phyloP scores from a whole-genome alignment of 768 basidiomycete genomes.

The Crucibulum laeve region DNA sequence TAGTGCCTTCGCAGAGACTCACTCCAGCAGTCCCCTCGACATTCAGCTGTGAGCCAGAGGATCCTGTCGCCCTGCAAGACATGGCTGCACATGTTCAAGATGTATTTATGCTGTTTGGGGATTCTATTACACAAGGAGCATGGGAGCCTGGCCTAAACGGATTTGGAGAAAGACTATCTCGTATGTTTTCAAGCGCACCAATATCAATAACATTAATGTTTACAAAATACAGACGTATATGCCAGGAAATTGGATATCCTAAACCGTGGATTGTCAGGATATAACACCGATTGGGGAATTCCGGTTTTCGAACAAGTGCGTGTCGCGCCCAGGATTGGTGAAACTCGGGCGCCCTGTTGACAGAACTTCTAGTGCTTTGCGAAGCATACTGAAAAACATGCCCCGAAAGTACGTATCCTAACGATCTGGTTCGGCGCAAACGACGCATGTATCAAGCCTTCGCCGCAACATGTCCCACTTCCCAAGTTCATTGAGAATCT shows the following conservation, averaged over 20 bases:
- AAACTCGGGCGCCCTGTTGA: background rate
- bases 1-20: background rate
- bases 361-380: constrained; percentile 53
- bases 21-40: too few relatives aligned
- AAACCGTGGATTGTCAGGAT: constrained; percentile 82
- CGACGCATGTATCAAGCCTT: constrained; percentile 67
- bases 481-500: constrained; percentile 63
- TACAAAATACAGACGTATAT: constrained; percentile 56
- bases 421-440: constrained; percentile 91
- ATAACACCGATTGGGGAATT: constrained; percentile 84
- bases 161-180: constrained; percentile 63
- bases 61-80: too few relatives aligned
- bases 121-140: constrained; percentile 72
- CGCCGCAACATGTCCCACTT: constrained; percentile 75
- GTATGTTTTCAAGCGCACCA: constrained; percentile 32
- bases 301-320: constrained; percentile 74
- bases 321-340: background rate
- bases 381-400: constrained; percentile 38
- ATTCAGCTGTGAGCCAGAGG: too few relatives aligned
- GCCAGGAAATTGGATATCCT: constrained; percentile 79
- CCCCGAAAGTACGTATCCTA: constrained; percentile 66
- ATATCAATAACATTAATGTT: background rate
- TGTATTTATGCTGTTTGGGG: constrained; percentile 72
- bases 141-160: constrained; percentile 53
- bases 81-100: constrained; percentile 60